Evolutionary conservation across 1,284 basidiomycete genomes (phyloP).

Genomic region (Anthracocystis setariae): DNA sequence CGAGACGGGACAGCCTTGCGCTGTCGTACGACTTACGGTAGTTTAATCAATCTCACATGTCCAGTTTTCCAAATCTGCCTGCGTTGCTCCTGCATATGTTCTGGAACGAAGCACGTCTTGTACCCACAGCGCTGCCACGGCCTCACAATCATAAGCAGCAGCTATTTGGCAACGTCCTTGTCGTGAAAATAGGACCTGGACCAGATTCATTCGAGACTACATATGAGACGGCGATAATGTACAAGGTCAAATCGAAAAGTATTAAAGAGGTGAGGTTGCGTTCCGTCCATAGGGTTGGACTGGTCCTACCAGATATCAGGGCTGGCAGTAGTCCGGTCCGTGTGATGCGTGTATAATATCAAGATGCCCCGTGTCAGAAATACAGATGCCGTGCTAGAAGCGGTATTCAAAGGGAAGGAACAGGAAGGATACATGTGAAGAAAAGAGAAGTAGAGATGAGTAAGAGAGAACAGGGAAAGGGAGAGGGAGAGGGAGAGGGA

Average conservation of each 20-base stretch:
- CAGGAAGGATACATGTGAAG: conserved; percentile 3
- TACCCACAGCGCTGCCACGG: too few relatives aligned
- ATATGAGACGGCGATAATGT: conserved; percentile 7
- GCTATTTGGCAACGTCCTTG: neutral
- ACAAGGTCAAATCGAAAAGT: conserved; percentile 5
- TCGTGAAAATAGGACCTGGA: neutral
- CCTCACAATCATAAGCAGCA: neutral
- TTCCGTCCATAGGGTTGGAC: conserved; percentile 12
- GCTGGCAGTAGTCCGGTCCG: conserved; percentile 6
- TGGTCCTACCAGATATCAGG: conserved; percentile 1
- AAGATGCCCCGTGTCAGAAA: conserved; percentile 15
- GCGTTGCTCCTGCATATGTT: too few relatives aligned
- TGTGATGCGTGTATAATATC: conserved; percentile 44
- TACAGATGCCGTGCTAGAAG: conserved; percentile 20
- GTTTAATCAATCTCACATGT: neutral
- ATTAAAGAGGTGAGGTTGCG: conserved; percentile 7
- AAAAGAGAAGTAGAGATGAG: conserved; percentile 5
- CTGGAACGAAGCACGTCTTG: too few relatives aligned
- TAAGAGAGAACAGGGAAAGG: neutral
- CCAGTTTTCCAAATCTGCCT: too few relatives aligned
- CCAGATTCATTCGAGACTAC: conserved; percentile 2
- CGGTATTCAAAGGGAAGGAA: conserved; percentile 8
- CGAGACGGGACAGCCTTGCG: too few relatives aligned
- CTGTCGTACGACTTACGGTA: neutral
- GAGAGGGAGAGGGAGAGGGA: conserved; percentile 3